phyloP scores from a whole-genome alignment of 129 eudicot genomes.

The Kitagawia praeruptora region DNA sequence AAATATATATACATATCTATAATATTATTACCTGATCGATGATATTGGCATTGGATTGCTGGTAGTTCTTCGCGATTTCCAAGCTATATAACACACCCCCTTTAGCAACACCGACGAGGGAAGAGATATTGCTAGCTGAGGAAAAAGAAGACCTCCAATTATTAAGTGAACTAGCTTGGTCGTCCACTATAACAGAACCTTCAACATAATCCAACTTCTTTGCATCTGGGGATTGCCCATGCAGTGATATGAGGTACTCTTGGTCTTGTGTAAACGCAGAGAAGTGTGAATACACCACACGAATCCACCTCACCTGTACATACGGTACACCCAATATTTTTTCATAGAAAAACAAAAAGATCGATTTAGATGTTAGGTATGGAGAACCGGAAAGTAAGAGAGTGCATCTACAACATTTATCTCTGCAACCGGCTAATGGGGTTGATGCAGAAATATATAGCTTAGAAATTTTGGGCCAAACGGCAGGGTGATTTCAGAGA shows the following conservation, averaged over 20 bases:
- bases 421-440: no score
- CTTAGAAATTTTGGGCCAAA: no score
- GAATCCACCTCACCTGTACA: conserved; percentile 25
- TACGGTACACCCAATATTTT: background rate
- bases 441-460: no score
- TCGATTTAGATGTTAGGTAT: background rate
- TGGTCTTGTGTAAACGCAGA: conserved; percentile 18
- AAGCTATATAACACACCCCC: conserved; percentile 10
- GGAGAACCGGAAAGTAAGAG: background rate
- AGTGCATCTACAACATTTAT: no score
- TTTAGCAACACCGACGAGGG: background rate
- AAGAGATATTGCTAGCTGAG: conserved; percentile 5
- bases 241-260: conserved; percentile 17
- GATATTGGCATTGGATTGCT: background rate
- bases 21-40: background rate
- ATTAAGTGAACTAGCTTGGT: background rate
- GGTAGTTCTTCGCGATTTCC: conserved; percentile 20
- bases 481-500: no score
- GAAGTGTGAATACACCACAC: conserved; percentile 19
- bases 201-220: conserved; percentile 15
- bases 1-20: no score
- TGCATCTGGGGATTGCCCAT: background rate
- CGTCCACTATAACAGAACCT: conserved; percentile 15
- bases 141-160: conserved; percentile 29
- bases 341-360: background rate